Base-by-base conservation (phyloP, 2,329 filamentous ascomycete genomes). In the Epicoccum nigrum region DNA sequence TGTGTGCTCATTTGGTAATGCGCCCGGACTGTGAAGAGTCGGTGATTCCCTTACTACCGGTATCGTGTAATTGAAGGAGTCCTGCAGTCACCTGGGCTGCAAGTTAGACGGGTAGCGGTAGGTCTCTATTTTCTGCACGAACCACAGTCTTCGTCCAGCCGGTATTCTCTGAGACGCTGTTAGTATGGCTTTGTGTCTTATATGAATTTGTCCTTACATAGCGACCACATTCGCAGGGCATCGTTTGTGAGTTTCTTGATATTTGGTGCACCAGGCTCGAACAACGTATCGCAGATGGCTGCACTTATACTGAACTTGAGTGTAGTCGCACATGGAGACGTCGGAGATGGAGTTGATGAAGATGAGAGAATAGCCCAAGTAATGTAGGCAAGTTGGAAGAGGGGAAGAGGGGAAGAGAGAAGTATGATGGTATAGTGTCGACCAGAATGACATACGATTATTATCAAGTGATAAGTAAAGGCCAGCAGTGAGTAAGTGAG, bases 291-390 rank as follows among this genome's bases (percentile, higher is more conserved):
- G 76, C 51, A 81, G 70, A 68, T 85, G 81, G 41, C 76, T 76
- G 69, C 82, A 85, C 32, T 76, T 74, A 64, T 81, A 84, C 54
- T 83, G 79, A 46, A 84, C 81, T 68, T 83, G 79, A 17, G 78
- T 83, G 59, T 84, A 84, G 65, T 84, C 81, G 67, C 82, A 85
- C 82, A 84, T 84, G 32, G 28, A 55, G 41, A 39, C 43, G 42
- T 39, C 51, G 54, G 28, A 39, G 45, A 17, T 41, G 44, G 17
- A 37, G 33, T 13, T 40, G 39, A n/a, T 28, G 23, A 32, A 46
- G 17, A 19, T 16, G 25, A 13, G 23, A 15, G 37, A 12, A 8
- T 25, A 13, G 28, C 25, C 19, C 19, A n/a, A 21, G 16, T 12
- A 30, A n/a, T 30, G 28, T 30, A 9, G 9, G 6, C 23, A 30